Evolutionary conservation across 352 stramenopile genomes (phyloP).

Genomic region (Phytophthora citricola): DNA sequence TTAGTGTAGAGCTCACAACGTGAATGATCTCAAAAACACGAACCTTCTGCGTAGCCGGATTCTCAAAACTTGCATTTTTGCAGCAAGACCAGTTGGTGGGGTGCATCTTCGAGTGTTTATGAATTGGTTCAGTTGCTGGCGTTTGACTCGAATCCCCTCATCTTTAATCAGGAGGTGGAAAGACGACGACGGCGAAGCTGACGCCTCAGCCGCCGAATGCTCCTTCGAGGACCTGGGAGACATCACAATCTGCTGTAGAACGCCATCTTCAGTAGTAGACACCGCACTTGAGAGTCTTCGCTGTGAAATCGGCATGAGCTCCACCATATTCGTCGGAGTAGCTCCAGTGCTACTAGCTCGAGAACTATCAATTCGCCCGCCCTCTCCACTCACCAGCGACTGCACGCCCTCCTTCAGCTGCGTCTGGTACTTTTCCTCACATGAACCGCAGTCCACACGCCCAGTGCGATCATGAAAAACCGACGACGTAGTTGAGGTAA

Average conservation of each 20-base stretch:
- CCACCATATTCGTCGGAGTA: conserved; percentile 32
- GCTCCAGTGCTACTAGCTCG: conserved; percentile 11
- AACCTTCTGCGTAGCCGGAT: conserved; percentile 53
- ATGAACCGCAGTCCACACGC: conserved; percentile 60
- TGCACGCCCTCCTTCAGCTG: conserved; percentile 48
- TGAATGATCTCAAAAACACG: neutral
- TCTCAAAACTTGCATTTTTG: conserved; percentile 48
- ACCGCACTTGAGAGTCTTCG: conserved; percentile 13
- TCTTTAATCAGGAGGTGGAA: conserved; percentile 35
- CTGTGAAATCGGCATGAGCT: conserved; percentile 31
- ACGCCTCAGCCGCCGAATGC: neutral
- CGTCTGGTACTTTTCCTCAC: conserved; percentile 59
- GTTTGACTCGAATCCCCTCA: conserved; percentile 10
- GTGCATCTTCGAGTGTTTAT: conserved; percentile 22
- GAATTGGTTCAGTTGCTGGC: neutral
- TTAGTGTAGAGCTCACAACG: neutral
- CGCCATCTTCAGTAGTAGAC: conserved; percentile 6
- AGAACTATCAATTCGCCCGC: conserved; percentile 1
- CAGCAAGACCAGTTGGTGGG: conserved; percentile 39
- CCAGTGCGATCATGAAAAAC: conserved; percentile 84
- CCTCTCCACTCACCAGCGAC: conserved; percentile 9
- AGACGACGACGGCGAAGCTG: conserved; percentile 25
- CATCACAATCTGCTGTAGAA: conserved; percentile 5
- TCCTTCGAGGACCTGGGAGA: conserved; percentile 15
- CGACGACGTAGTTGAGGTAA: conserved; percentile 78